These are phyloP conservation scores for Fusarium concolor DNA, from an alignment of 2,329 filamentous ascomycete species.

Conservation along the genomic window DNA sequence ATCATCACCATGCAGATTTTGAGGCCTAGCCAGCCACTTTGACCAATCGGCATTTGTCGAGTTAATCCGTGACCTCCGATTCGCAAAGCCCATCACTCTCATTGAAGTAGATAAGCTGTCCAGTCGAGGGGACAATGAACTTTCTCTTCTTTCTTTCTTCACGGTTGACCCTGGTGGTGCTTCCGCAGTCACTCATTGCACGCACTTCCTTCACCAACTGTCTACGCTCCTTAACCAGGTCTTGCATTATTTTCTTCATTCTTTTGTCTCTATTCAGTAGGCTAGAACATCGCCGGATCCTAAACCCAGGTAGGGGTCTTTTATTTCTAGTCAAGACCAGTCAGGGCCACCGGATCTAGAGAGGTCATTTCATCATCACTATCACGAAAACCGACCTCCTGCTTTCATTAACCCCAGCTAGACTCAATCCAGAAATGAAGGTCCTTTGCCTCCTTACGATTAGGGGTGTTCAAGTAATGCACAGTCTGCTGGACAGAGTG, in stretches of 20 bases:
- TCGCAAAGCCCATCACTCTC: accelerated
- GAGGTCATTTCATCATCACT: not conserved
- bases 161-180: constrained; percentile 7
- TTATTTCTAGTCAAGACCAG: constrained; percentile 3
- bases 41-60: not conserved
- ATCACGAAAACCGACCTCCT: not conserved
- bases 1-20: constrained; percentile 35
- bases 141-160: constrained; percentile 2
- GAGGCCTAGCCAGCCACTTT: constrained; percentile 24
- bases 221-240: not conserved
- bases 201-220: constrained; percentile 2
- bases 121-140: not conserved
- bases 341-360: not conserved
- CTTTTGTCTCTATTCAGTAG: not conserved
- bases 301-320: not conserved
- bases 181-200: constrained; percentile 10
- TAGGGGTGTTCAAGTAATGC: constrained; percentile 1
- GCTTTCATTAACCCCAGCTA: not conserved
- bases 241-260: not conserved
- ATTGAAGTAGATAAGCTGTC: not conserved
- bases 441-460: constrained; percentile 6
- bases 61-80: not conserved
- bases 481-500: constrained; percentile 14
- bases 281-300: not conserved
- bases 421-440: not conserved